Base-by-base conservation (phyloP, 441 rosid genomes). In the Metrosideros polymorpha region DNA sequence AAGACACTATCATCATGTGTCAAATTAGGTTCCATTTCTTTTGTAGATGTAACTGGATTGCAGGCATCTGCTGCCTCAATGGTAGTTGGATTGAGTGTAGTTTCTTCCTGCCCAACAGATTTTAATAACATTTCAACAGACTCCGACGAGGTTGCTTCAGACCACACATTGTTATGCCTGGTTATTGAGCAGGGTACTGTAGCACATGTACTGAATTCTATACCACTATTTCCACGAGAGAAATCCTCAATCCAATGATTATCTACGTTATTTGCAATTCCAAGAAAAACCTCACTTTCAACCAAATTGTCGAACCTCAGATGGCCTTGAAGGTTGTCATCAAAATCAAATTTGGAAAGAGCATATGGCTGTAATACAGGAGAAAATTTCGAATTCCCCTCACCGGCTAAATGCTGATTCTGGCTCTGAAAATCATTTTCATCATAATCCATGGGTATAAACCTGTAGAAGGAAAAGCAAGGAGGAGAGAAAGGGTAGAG, bases 51-150 rank as follows among this genome's bases (percentile, higher is more conserved):
- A 88, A 94, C 94, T 89, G 95, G 92, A 93, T 96, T 95, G 92
- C 92, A 94, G 88, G 93, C 92, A 86, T 91, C 96, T 84, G 95
- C 91, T 83, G 89, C 94, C 91, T 90, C 93, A 87, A 84, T 88
- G 86, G 85, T 89, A 91, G 85, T 71, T 86, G 93, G 92, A 84
- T 84, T 90, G 49, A 91, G 95, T 90, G 89, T 88, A 29, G 87
- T 90, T 85, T 98, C 97, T 87, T 98, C 99, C 92, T 95, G 98
- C 51, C 99, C 99, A 85, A 98, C 98, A 66, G 99, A 98, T 91
- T 97, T 97, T 91, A 98, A 92, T 87, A 98, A 93, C 99, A 98
- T 98, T 92, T 97, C 99, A 93, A 97, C 99, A 88, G 99, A 98
- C 87, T 98, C 99, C 49, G 94, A 94, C 86, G 99, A 98, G 86